A percentile compares a stretch with the other conserved stretches of the same genome.
These are phyloP conservation scores for Pseudopediastrum boryanum DNA, from an alignment of 139 green algal genomes.

Conservation along the genomic window DNA sequence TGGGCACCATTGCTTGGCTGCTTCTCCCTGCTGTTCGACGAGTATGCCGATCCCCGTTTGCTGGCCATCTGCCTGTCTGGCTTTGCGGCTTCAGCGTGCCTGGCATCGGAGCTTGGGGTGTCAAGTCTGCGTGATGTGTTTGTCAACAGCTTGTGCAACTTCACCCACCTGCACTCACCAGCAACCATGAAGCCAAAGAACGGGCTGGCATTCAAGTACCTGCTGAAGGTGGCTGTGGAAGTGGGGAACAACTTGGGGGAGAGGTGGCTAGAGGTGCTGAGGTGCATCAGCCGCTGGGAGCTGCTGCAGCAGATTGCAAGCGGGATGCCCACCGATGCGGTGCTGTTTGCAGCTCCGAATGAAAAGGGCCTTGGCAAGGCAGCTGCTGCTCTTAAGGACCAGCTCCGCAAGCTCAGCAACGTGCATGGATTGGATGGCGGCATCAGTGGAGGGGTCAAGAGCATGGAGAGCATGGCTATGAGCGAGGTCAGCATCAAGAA, in stretches of 20 bases:
- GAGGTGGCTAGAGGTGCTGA: slow-evolving; percentile 90
- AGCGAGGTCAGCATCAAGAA: slow-evolving; percentile 47
- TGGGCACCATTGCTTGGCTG: slow-evolving; percentile 95
- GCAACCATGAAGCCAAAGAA: slow-evolving; percentile 83
- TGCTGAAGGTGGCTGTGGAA: slow-evolving; percentile 79
- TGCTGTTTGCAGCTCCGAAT: slow-evolving; percentile 73
- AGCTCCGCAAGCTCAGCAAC: not conserved
- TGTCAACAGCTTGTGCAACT: slow-evolving; percentile 76
- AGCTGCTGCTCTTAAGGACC: slow-evolving; percentile 10
- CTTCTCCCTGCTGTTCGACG: slow-evolving; percentile 88
- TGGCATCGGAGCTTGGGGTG: slow-evolving; percentile 78
- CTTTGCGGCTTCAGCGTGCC: slow-evolving; percentile 53
- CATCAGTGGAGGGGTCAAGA: slow-evolving; percentile 27
- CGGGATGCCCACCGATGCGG: slow-evolving; percentile 84
- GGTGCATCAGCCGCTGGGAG: slow-evolving; percentile 93
- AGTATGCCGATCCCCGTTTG: slow-evolving; percentile 68
- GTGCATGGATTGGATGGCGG: not conserved
- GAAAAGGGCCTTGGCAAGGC: slow-evolving; percentile 21
- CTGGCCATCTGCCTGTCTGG: slow-evolving; percentile 49
- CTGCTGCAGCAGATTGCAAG: slow-evolving; percentile 86
- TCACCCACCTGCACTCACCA: slow-evolving; percentile 73
- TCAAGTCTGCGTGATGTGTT: slow-evolving; percentile 88
- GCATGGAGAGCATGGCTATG: slow-evolving; percentile 57
- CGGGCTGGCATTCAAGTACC: slow-evolving; percentile 78
- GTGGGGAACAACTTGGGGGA: slow-evolving; percentile 81